These are phyloP conservation scores for Xylaria nigripes DNA, from an alignment of 495 filamentous ascomycete species.

Conservation along the genomic window DNA sequence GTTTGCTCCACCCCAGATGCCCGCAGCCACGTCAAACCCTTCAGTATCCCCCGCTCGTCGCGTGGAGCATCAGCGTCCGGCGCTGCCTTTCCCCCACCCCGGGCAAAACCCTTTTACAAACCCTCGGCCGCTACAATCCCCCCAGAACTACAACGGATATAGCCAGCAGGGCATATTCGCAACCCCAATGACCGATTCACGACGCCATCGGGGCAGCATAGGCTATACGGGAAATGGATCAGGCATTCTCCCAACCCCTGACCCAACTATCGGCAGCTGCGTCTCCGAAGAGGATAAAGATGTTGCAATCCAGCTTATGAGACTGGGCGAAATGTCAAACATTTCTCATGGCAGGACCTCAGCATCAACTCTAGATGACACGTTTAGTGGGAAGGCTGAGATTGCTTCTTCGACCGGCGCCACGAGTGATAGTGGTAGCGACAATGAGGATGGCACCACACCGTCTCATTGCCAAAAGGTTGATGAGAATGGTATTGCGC, in stretches of 20 bases:
- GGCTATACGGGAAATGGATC: slow-evolving; percentile 37
- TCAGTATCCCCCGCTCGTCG: slow-evolving; percentile 89
- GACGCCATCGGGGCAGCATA: slow-evolving; percentile 59
- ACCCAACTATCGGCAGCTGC: slow-evolving; percentile 86
- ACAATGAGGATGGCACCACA: slow-evolving; percentile 63
- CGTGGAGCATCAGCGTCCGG: slow-evolving; percentile 41
- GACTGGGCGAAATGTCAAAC: slow-evolving; percentile 84
- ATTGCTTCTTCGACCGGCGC: slow-evolving; percentile 75
- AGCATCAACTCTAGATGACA: slow-evolving; percentile 88
- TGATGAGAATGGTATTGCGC: slow-evolving; percentile 39
- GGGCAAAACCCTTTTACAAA: slow-evolving; percentile 68
- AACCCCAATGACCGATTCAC: slow-evolving; percentile 51
- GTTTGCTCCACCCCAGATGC: slow-evolving; percentile 89
- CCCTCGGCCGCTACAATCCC: slow-evolving; percentile 64
- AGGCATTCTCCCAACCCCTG: slow-evolving; percentile 74
- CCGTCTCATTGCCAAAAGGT: slow-evolving; percentile 53
- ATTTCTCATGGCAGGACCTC: slow-evolving; percentile 84
- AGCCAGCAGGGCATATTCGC: slow-evolving; percentile 38
- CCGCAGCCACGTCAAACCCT: slow-evolving; percentile 76
- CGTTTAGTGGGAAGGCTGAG: slow-evolving; percentile 80
- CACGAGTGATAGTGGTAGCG: slow-evolving; percentile 70
- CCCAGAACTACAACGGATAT: slow-evolving; percentile 59
- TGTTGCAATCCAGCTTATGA: slow-evolving; percentile 92
- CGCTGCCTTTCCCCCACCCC: slow-evolving; percentile 62
- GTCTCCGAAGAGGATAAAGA: slow-evolving; percentile 98